These are phyloP conservation scores for Linderniella brevidens DNA, from an alignment of 257 asterid species.

Conservation along the genomic window DNA sequence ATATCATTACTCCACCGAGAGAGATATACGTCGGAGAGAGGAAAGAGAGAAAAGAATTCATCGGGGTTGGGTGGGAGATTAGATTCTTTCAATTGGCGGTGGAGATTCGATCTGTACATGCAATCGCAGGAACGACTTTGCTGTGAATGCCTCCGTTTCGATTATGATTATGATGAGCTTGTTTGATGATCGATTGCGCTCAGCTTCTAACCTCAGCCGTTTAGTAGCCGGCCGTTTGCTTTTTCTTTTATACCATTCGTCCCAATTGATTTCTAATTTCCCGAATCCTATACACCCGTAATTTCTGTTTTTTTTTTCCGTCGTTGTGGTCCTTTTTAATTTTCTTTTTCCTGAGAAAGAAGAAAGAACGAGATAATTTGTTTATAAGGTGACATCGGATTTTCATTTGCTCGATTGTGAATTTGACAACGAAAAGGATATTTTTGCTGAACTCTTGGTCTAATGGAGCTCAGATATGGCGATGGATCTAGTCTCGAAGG, in stretches of 20 bases:
- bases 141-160: constrained; percentile 10
- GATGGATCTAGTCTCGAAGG: not conserved
- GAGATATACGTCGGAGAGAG: no score
- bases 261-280: constrained; percentile 77
- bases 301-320: not conserved
- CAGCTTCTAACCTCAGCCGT: constrained; percentile 76
- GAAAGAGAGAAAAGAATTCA: no score
- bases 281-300: constrained; percentile 90
- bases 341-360: not conserved
- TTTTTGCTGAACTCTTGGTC: no score
- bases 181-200: constrained; percentile 58
- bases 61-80: no score
- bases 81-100: no score
- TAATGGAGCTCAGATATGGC: not conserved
- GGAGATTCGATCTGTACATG: no score
- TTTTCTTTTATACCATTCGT: constrained; percentile 75
- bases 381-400: not conserved
- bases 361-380: not conserved
- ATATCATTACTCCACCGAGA: no score
- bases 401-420: not conserved
- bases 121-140: no score
- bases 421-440: no score
- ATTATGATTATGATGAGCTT: constrained; percentile 61
- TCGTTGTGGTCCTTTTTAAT: not conserved
- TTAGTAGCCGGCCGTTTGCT: constrained; percentile 80